A percentile compares a stretch with the other conserved stretches of the same genome.
phyloP scores from a whole-genome alignment of 805 yeast species.

The Lipomyces anomalus region DNA sequence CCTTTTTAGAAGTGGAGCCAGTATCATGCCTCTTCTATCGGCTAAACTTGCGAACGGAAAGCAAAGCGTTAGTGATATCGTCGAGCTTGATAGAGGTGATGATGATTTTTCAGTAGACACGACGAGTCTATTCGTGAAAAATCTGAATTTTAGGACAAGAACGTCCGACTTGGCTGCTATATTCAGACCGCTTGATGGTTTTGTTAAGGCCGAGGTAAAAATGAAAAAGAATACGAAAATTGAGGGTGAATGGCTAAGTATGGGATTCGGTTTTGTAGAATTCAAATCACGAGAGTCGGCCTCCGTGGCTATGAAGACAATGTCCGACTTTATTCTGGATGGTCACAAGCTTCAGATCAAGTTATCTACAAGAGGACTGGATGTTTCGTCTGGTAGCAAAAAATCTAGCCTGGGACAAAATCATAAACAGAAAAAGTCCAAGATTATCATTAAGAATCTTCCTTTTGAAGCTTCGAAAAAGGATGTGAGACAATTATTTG shows the following conservation, averaged over 20 bases:
- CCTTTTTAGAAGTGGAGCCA: conserved; percentile 56
- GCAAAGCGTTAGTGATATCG: conserved; percentile 9
- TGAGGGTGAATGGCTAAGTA: conserved; percentile 62
- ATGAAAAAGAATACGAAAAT: conserved; percentile 82
- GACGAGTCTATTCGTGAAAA: conserved; percentile 84
- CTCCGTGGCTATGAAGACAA: conserved; percentile 58
- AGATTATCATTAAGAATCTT: conserved; percentile 89
- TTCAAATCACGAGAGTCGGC: conserved; percentile 77
- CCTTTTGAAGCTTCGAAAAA: conserved; percentile 94
- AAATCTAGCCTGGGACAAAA: conserved; percentile 28
- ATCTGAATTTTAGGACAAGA: conserved; percentile 80
- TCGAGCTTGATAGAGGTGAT: conserved; percentile 28
- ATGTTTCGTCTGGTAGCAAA: conserved; percentile 19
- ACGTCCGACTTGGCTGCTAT: conserved; percentile 47
- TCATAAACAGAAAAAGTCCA: conserved; percentile 34
- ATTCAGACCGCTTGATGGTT: conserved; percentile 73
- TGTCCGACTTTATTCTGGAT: conserved; percentile 74
- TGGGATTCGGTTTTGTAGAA: conserved; percentile 98
- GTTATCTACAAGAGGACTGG: conserved; percentile 65
- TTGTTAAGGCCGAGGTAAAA: conserved; percentile 73
- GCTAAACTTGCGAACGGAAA: conserved; percentile 28
- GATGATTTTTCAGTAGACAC: conserved; percentile 42
- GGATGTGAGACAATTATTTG: conserved; percentile 87
- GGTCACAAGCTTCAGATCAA: conserved; percentile 90
- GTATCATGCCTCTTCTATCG: conserved; percentile 16